A percentile compares a stretch with the other conserved stretches of the same genome.
These are phyloP conservation scores for Planoprotostelium fungivorum DNA, from an alignment of 78 protist genomes.

Conservation along the genomic window DNA sequence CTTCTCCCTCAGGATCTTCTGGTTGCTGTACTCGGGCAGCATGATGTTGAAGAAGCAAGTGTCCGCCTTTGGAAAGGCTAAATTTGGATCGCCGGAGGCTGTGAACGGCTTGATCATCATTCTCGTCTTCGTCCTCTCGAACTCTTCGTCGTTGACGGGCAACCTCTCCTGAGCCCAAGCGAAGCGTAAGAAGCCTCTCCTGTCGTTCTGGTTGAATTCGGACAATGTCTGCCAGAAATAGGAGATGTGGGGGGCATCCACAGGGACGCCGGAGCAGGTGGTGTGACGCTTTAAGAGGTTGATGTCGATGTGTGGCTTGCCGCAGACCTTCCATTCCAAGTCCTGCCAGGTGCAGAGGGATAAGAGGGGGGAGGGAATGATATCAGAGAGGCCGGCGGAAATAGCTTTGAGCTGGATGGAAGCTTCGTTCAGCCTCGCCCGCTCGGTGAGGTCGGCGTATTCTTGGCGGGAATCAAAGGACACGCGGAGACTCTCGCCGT, in stretches of 20 bases:
- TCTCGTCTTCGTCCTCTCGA: constrained; percentile 24
- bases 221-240: constrained; percentile 35
- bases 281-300: constrained; percentile 30
- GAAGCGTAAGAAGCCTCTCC: constrained; percentile 17
- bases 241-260: constrained; percentile 6
- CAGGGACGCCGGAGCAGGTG: constrained; percentile 1
- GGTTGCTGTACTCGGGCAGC: constrained; percentile 32
- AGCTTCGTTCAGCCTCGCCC: constrained; percentile 18
- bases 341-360: constrained; percentile 13
- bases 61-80: constrained; percentile 31
- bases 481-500: constrained; percentile 1
- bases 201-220: constrained; percentile 20
- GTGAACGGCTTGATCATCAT: constrained; percentile 23
- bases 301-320: constrained; percentile 19
- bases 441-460: constrained; percentile 15
- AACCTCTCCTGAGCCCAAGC: constrained; percentile 55
- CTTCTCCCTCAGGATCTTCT: constrained; percentile 8
- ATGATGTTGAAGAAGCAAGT: constrained; percentile 49
- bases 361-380: constrained; percentile 24
- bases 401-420: constrained; percentile 15
- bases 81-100: constrained; percentile 5
- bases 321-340: constrained; percentile 31
- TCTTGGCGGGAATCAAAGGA: constrained; percentile 15
- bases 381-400: constrained; percentile 5
- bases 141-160: constrained; percentile 32